These are phyloP conservation scores for Epichloe elymi DNA, from an alignment of 2,329 filamentous ascomycete species.

Conservation along the genomic window DNA sequence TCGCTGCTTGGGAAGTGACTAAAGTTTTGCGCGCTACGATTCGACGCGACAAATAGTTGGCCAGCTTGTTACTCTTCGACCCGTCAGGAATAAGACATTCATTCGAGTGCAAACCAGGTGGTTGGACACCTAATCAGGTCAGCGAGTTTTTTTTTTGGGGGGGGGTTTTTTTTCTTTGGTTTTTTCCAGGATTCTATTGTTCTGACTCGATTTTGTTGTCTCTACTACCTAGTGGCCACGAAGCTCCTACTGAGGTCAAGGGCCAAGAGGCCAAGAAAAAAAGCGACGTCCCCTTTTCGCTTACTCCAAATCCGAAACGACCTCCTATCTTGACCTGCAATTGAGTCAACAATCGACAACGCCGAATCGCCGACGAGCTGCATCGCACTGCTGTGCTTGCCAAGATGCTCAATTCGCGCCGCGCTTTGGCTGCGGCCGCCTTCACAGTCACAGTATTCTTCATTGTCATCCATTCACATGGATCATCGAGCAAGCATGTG, in stretches of 20 bases:
- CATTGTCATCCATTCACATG: constrained; percentile 50
- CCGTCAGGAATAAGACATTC: too few species aligned
- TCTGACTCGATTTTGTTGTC: too few species aligned
- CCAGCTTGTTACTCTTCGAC: too few species aligned
- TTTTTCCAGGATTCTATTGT: too few species aligned
- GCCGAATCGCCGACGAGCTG: not conserved
- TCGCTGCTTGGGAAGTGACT: not conserved
- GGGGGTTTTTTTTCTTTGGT: too few species aligned
- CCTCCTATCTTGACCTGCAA: not conserved
- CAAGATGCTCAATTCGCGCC: constrained; percentile 65
- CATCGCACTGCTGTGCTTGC: constrained; percentile 1
- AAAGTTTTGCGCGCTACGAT: not conserved
- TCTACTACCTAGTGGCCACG: too few species aligned
- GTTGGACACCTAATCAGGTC: too few species aligned
- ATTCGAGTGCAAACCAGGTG: too few species aligned
- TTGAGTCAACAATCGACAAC: not conserved
- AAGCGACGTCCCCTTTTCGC: not conserved
- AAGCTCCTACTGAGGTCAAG: too few species aligned
- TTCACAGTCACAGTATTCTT: constrained; percentile 56
- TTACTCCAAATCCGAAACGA: not conserved
- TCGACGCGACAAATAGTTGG: not conserved
- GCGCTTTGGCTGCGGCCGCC: constrained; percentile 58
- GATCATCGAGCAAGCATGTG: constrained; percentile 1
- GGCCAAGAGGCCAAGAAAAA: not conserved
- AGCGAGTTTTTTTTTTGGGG: too few species aligned